phyloP scores from a whole-genome alignment of 345 rosid species.

The Dipteronia dyeriana region DNA sequence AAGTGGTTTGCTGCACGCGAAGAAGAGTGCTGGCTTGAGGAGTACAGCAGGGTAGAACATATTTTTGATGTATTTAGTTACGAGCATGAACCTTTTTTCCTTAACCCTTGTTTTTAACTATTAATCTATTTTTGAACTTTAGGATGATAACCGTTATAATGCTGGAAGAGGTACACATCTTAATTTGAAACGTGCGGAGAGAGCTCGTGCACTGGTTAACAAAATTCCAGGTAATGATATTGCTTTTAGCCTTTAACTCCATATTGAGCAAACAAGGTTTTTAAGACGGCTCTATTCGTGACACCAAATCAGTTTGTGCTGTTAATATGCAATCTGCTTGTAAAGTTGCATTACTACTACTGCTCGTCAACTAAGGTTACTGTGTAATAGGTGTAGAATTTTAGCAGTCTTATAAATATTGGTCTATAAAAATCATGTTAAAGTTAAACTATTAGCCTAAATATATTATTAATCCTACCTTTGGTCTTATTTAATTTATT shows the following conservation, averaged over 20 bases:
- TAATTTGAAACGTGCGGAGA: conserved; percentile 72
- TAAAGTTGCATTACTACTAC: background rate
- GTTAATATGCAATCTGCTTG: background rate
- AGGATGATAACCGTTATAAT: conserved; percentile 77
- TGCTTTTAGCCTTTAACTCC: background rate
- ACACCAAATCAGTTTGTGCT: background rate
- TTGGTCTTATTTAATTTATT: background rate
- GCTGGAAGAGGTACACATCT: conserved; percentile 84
- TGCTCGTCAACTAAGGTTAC: background rate
- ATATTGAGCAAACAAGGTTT: background rate
- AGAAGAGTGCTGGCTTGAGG: conserved; percentile 83
- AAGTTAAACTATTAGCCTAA: background rate
- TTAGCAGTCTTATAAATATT: background rate
- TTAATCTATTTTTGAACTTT: conserved; percentile 20
- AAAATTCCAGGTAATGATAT: conserved; percentile 67
- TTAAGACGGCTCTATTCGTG: background rate
- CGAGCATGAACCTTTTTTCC: background rate
- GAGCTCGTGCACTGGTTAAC: conserved; percentile 57
- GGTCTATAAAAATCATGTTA: background rate
- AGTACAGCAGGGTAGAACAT: conserved; percentile 59
- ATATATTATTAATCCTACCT: background rate
- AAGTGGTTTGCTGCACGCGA: conserved; percentile 73
- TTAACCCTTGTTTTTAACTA: conserved; percentile 13
- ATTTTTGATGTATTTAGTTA: background rate
- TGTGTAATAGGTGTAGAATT: background rate